These are phyloP conservation scores for Hypoxylon sp. DNA, from an alignment of 2,329 filamentous ascomycete species.

Conservation along the genomic window DNA sequence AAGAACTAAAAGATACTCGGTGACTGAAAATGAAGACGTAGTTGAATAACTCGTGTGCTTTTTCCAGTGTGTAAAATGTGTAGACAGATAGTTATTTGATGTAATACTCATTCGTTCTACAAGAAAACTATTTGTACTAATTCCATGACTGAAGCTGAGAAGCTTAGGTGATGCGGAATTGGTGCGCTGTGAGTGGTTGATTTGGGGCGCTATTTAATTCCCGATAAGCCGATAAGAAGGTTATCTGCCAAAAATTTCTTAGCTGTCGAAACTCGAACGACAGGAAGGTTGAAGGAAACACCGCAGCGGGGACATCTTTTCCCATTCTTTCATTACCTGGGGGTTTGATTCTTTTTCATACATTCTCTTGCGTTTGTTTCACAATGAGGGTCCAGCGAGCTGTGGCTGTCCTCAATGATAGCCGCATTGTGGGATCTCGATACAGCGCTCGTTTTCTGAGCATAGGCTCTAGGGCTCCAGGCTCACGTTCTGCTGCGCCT, in stretches of 20 bases:
- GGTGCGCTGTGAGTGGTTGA: slow-evolving; percentile 23
- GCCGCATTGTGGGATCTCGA: slow-evolving; percentile 55
- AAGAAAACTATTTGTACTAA: too few relatives aligned
- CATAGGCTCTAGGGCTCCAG: slow-evolving; percentile 52
- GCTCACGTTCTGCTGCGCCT: slow-evolving; percentile 51
- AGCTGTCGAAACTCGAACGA: slow-evolving; percentile 20
- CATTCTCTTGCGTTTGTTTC: slow-evolving; percentile 43
- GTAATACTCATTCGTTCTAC: too few relatives aligned
- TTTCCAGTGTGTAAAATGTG: too few relatives aligned
- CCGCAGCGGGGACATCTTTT: slow-evolving; percentile 40
- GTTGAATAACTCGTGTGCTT: neutral
- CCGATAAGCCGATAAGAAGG: slow-evolving; percentile 23
- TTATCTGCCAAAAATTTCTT: slow-evolving; percentile 42
- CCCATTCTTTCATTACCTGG: slow-evolving; percentile 22
- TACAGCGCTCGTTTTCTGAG: slow-evolving; percentile 55
- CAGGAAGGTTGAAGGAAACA: slow-evolving; percentile 33
- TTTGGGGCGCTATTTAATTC: slow-evolving; percentile 43
- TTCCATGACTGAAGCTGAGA: too few relatives aligned
- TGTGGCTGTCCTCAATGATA: slow-evolving; percentile 58
- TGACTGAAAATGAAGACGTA: neutral
- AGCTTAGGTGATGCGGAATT: slow-evolving; percentile 13
- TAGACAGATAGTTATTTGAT: too few relatives aligned
- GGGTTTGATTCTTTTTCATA: slow-evolving; percentile 16
- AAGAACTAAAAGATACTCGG: neutral
- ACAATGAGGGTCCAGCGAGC: slow-evolving; percentile 61